phyloP scores from a whole-genome alignment of 2,329 filamentous ascomycete genomes.

The Pyrenophora seminiperda region DNA sequence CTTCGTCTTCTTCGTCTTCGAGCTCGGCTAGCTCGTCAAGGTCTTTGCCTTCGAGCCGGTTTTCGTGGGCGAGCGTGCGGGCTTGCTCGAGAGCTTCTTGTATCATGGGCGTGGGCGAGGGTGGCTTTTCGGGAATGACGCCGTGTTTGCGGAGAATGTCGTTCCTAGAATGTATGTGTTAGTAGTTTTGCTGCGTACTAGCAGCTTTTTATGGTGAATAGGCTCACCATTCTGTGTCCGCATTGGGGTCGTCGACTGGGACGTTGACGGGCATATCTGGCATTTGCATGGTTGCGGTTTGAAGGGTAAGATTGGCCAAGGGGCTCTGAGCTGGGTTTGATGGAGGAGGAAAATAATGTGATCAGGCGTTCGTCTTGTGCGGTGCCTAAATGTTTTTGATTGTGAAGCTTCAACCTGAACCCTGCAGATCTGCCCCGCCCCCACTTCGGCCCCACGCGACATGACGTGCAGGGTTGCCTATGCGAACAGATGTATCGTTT shows the following conservation, averaged over 20 bases:
- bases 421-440: constrained; percentile 32
- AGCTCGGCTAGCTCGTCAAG: constrained; percentile 91
- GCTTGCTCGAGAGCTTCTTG: constrained; percentile 91
- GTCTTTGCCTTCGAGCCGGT: constrained; percentile 90
- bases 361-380: constrained; percentile 1
- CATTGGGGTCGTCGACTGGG: constrained; percentile 91
- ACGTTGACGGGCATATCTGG: constrained; percentile 70
- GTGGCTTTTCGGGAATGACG: constrained; percentile 96
- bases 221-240: constrained; percentile 90
- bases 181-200: neutral
- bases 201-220: neutral
- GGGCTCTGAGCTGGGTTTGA: constrained; percentile 29
- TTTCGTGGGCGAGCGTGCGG: constrained; percentile 82
- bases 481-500: neutral
- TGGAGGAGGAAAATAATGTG: neutral
- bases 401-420: constrained; percentile 18
- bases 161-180: constrained; percentile 68
- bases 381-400: constrained; percentile 22
- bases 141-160: constrained; percentile 97
- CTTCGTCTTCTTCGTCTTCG: constrained; percentile 94
- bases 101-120: constrained; percentile 92
- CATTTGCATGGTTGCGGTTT: constrained; percentile 39
- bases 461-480: neutral
- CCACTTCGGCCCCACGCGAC: constrained; percentile 21
- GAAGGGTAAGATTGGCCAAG: too few relatives aligned